phyloP scores from a whole-genome alignment of 1,284 basidiomycete genomes.

The Chalciporus sp. region DNA sequence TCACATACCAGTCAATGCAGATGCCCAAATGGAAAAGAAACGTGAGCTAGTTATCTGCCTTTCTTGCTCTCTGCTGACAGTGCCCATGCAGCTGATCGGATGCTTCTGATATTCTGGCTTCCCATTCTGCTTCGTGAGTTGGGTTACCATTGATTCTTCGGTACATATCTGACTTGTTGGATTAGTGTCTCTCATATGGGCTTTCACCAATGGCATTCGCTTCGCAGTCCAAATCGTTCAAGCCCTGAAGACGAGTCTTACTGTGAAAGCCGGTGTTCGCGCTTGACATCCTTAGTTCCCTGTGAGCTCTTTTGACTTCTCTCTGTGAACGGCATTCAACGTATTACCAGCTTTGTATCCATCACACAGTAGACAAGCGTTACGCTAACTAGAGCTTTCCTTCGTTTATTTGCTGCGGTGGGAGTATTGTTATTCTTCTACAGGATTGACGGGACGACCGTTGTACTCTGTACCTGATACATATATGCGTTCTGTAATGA shows the following conservation, averaged over 20 bases:
- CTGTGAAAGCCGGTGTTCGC: constrained; percentile 47
- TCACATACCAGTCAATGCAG: constrained; percentile 59
- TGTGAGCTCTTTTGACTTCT: constrained; percentile 2
- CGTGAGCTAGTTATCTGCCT: constrained; percentile 49
- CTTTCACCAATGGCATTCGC: constrained; percentile 57
- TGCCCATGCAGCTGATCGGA: constrained; percentile 72
- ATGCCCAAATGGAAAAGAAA: constrained; percentile 62
- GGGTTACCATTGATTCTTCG: constrained; percentile 7
- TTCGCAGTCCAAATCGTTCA: constrained; percentile 47
- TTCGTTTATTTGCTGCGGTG: background rate
- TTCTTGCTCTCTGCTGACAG: constrained; percentile 2
- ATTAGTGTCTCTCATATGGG: constrained; percentile 71
- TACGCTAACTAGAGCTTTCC: constrained; percentile 9
- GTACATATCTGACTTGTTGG: constrained; percentile 28
- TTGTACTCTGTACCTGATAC: constrained; percentile 24
- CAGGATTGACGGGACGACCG: constrained; percentile 19
- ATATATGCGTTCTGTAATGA: constrained; percentile 21
- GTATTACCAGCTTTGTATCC: background rate
- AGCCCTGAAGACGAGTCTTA: constrained; percentile 52
- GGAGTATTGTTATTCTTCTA: constrained; percentile 19
- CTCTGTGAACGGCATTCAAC: background rate
- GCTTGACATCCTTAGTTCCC: constrained; percentile 24
- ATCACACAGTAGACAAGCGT: constrained; percentile 3
- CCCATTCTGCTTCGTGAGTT: constrained; percentile 81
- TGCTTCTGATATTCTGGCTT: constrained; percentile 94